These are phyloP conservation scores for Quercus dentata DNA, from an alignment of 306 rosid species.

Conservation along the genomic window DNA sequence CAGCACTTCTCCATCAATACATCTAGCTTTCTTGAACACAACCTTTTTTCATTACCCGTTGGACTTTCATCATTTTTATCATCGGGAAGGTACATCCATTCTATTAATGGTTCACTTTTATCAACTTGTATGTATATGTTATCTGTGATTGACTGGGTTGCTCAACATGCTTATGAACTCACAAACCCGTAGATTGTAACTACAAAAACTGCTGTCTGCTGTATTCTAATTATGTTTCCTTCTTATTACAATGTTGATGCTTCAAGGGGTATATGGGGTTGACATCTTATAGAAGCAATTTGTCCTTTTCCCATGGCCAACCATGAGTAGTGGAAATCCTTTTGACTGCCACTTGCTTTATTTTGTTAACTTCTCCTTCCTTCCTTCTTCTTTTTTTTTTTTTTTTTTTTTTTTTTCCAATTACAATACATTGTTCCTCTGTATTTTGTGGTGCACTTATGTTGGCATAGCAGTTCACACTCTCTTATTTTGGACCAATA, in stretches of 20 bases:
- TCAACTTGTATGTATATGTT: neutral
- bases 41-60: slow-evolving; percentile 49
- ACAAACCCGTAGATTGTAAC: neutral
- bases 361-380: too few relatives aligned
- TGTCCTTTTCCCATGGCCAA: too few relatives aligned
- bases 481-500: too few relatives aligned
- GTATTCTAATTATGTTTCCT: neutral
- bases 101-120: neutral
- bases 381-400: too few relatives aligned
- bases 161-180: neutral
- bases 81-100: slow-evolving; percentile 66
- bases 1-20: slow-evolving; percentile 60
- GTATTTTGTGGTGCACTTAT: too few relatives aligned
- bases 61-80: slow-evolving; percentile 70
- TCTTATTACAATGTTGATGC: neutral
- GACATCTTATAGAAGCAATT: too few relatives aligned
- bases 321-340: too few relatives aligned
- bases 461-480: too few relatives aligned
- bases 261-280: too few relatives aligned
- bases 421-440: too few relatives aligned
- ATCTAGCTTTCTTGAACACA: slow-evolving; percentile 44
- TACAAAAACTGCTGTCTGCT: neutral
- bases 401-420: too few relatives aligned
- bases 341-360: too few relatives aligned
- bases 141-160: neutral